phyloP scores from a whole-genome alignment of 2,329 filamentous ascomycete species.

The Trichoderma sp. region DNA sequence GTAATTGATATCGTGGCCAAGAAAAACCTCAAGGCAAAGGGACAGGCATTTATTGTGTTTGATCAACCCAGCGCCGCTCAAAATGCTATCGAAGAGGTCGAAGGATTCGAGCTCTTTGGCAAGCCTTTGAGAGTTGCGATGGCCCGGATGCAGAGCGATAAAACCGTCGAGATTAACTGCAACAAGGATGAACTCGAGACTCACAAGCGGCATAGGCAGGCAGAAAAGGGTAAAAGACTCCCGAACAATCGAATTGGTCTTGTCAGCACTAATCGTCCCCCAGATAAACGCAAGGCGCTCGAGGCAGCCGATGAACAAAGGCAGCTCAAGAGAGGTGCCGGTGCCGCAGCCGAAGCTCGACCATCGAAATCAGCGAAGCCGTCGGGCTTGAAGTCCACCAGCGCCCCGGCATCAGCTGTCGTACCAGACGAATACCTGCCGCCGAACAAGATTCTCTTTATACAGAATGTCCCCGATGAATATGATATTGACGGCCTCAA shows the following conservation, averaged over 20 bases:
- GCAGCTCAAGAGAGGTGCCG: conserved; percentile 65
- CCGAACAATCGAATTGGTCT: neutral
- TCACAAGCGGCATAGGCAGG: conserved; percentile 80
- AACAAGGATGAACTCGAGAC: conserved; percentile 78
- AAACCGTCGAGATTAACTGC: conserved; percentile 75
- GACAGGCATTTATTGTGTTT: conserved; percentile 94
- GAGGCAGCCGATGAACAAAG: conserved; percentile 79
- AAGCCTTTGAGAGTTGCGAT: conserved; percentile 86
- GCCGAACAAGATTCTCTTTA: conserved; percentile 94
- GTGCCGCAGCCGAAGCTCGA: conserved; percentile 52
- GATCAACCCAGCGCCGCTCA: conserved; percentile 77
- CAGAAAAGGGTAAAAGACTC: conserved; percentile 76
- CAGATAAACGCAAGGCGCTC: conserved; percentile 76
- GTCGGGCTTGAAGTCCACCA: conserved; percentile 73
- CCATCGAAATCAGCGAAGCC: conserved; percentile 65
- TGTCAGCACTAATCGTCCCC: neutral
- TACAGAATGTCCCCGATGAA: conserved; percentile 88
- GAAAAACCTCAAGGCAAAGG: conserved; percentile 87
- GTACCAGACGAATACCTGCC: conserved; percentile 98
- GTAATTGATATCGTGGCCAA: conserved; percentile 86
- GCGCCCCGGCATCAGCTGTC: conserved; percentile 65
- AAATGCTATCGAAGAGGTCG: conserved; percentile 81
- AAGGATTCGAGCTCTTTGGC: conserved; percentile 90
- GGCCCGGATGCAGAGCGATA: conserved; percentile 83
- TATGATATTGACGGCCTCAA: conserved; percentile 80